Evolutionary conservation across 179 eudicot genomes (phyloP), one percentile per base, ranked within the genome.

Genomic region (Spergularia azorica): DNA sequence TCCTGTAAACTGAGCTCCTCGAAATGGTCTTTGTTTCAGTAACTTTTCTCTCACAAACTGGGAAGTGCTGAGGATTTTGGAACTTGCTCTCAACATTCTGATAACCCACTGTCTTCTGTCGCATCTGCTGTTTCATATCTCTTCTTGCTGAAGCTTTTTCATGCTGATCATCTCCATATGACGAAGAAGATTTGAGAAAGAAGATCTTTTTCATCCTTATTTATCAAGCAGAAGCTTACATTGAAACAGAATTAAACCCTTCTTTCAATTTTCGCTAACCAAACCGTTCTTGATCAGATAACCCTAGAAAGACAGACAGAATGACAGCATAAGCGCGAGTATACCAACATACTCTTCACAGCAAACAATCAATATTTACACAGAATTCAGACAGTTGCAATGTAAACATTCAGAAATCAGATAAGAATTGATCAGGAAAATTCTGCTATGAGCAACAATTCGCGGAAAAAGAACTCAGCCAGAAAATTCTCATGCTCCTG

Each of bases 161-260:
- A 5, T 18, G 82, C 12, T 59, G 67, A 51, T 82, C 77, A 18
- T 58, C 67, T 74, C 77, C 85, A 65, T 70, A 63, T 70, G 82
- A 75, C 2, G 82, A 71, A 56, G 78, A 67, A 57, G 79, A 74
- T 58, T 76, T 79, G 56, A 56, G 66, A 72, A 79, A 82, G 74
- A 82, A 75, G 14, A 79, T 67, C 59, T 82, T 82, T 61, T 82
- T 82, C 85, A 82, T 79, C 65, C 59, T 76, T 79, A 32, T 58
- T 74, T 73, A 56, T 63, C 13, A 69, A 70, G 59, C 63, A n/a
- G 54, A 41, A 72, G 32, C 17, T 55, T 51, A 5, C 18, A 6
- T 43, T 56, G 65, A 26, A n/a, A 16, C 32, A 67, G 43, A 18
- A 11, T 60, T 39, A 36, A 16, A 2, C 38, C 32, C 17, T 65